Evolutionary conservation across 352 stramenopile species (phyloP).

Genomic region (Globisporangium spinosum): DNA sequence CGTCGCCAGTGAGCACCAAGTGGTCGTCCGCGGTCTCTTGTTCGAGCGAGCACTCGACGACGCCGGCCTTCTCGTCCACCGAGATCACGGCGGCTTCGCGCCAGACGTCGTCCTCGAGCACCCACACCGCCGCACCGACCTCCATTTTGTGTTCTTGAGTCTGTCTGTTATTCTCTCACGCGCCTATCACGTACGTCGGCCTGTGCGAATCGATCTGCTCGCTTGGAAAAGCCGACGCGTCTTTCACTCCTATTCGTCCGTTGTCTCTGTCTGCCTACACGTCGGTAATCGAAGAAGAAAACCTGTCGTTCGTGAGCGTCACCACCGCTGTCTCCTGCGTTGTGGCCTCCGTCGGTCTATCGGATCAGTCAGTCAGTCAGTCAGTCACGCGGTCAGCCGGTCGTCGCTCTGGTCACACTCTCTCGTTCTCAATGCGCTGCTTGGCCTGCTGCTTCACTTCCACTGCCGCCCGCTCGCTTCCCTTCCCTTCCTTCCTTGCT

Average conservation of each 20-base stretch:
- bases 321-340: not conserved
- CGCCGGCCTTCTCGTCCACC: constrained; percentile 34
- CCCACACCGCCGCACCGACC: constrained; percentile 68
- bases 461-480: not conserved
- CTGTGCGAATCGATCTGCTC: not conserved
- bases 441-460: not conserved
- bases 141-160: constrained; percentile 43
- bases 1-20: constrained; percentile 24
- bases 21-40: constrained; percentile 37
- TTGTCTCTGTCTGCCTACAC: not conserved
- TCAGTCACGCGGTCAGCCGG: not conserved
- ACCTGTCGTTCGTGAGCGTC: not conserved
- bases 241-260: not conserved
- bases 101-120: constrained; percentile 69
- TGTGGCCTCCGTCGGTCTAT: not conserved
- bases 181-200: not conserved
- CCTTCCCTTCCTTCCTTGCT: not conserved
- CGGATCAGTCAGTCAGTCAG: not conserved
- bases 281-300: not conserved
- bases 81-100: constrained; percentile 60
- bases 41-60: constrained; percentile 56
- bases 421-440: not conserved
- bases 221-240: not conserved
- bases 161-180: not conserved
- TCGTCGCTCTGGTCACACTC: not conserved